Evolutionary conservation across 345 rosid species (phyloP), one percentile per base, ranked within the genome.

Genomic region (Ricinus communis): DNA sequence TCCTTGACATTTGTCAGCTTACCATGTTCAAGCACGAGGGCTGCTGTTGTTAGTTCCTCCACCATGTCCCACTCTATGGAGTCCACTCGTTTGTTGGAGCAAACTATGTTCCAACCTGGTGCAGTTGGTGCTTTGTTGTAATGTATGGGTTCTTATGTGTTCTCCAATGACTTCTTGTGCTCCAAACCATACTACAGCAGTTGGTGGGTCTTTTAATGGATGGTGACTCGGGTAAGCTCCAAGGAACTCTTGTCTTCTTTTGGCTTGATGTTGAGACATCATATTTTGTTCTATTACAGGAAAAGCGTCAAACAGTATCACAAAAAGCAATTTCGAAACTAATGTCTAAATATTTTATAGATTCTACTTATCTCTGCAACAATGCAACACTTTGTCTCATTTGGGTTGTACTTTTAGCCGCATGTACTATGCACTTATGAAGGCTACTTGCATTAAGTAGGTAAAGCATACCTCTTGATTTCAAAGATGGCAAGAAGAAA

Each of bases 21-120:
- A 43, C 36, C 41, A 22, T 51, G 43, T 16, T 19, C 30, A 18
- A 38, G 71, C 75, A 66, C 68, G 69, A 75, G 82, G 78, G 71
- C 7, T 72, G 80, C 49, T 57, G 59, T 68, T 54, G 7, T 61
- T 51, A 24, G 57, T 53, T 40, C 27, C 18, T 30, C 65, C 53
- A 8, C 27, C 56, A 36, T 41, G 76, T 19, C 75, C 80, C 73
- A 65, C 70, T 27, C 49, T 28, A 71, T 57, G 54, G 72, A 60
- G 71, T 65, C 52, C 59, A 49, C 66, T 61, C 47, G n/a, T 31
- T 61, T 76, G 30, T 55, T 68, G 59, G 62, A 68, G 61, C 66
- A 50, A n/a, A 62, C 65, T n/a, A 52, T 61, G 61, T 58, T 52
- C 59, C 57, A 43, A 74, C 65, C 66, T 21, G 73, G 28, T 14